These are phyloP conservation scores for Fusarium agapanthi DNA, from an alignment of 2,329 filamentous ascomycete genomes.

Conservation along the genomic window DNA sequence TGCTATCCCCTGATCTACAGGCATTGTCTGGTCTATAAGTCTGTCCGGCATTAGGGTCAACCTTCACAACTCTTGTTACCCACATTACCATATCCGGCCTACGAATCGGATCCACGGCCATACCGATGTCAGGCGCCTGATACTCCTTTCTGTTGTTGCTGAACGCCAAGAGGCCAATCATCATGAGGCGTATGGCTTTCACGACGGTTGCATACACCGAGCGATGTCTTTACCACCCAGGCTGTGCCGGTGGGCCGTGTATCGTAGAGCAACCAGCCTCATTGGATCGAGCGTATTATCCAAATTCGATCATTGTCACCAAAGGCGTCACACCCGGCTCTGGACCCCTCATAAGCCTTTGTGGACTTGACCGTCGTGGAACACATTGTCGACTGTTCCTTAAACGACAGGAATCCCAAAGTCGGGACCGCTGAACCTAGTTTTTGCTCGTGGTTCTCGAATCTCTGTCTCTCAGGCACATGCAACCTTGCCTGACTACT, in stretches of 20 bases:
- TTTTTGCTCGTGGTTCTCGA: neutral
- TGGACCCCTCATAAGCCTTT: neutral
- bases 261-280: neutral
- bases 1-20: neutral
- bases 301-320: neutral
- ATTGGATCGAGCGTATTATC: neutral
- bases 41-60: neutral
- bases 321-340: slow-evolving; percentile 8
- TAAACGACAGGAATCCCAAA: neutral
- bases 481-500: slow-evolving; percentile 10
- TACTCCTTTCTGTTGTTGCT: neutral
- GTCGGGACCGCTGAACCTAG: neutral
- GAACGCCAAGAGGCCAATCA: neutral
- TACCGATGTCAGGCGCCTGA: slow-evolving; percentile 6
- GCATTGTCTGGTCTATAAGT: neutral
- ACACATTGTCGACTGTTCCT: neutral
- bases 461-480: neutral
- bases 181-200: neutral
- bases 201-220: neutral
- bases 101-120: neutral
- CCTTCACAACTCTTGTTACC: neutral
- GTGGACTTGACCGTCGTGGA: neutral
- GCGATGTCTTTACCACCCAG: neutral
- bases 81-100: slow-evolving; percentile 21
- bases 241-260: neutral